Conservation (phyloP, 257 asterid genomes). For the Galeopsis tetrahit region DNA sequence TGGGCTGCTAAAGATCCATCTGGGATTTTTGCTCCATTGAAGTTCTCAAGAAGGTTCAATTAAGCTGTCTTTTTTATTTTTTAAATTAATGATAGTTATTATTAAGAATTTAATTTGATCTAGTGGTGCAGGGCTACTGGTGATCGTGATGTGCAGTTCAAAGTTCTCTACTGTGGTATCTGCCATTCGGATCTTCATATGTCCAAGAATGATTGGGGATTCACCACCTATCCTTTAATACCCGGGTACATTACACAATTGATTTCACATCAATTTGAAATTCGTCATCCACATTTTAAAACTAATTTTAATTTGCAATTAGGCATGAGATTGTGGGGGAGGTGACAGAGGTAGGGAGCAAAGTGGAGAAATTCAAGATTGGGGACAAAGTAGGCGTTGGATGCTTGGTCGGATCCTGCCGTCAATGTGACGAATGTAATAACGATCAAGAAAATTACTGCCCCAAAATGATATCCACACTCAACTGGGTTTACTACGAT, state of each 20-base stretch:
- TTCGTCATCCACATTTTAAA: too few relatives aligned
- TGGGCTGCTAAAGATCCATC: constrained; percentile 52
- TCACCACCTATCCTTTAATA: constrained; percentile 45
- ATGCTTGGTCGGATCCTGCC: constrained; percentile 45
- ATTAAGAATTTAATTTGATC: neutral
- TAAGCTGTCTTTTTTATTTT: neutral
- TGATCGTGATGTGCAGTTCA: constrained; percentile 58
- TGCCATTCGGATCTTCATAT: constrained; percentile 56
- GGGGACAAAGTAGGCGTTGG: constrained; percentile 64
- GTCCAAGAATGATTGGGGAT: constrained; percentile 54
- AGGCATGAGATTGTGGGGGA: constrained; percentile 57
- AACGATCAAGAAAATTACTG: constrained; percentile 45
- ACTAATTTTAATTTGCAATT: neutral
- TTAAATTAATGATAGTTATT: neutral
- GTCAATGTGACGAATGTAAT: constrained; percentile 34
- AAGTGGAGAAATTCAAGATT: constrained; percentile 49
- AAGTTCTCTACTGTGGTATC: constrained; percentile 57
- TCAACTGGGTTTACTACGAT: constrained; percentile 24
- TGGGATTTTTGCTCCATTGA: constrained; percentile 44
- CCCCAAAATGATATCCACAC: neutral
- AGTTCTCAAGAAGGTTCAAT: constrained; percentile 46
- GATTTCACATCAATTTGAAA: neutral
- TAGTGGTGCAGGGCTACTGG: constrained; percentile 44
- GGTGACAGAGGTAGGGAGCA: constrained; percentile 54
- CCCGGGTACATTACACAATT: constrained; percentile 47